These are phyloP conservation scores for Calonectria pauciramosa DNA, from an alignment of 2,329 filamentous ascomycete species.

Conservation along the genomic window DNA sequence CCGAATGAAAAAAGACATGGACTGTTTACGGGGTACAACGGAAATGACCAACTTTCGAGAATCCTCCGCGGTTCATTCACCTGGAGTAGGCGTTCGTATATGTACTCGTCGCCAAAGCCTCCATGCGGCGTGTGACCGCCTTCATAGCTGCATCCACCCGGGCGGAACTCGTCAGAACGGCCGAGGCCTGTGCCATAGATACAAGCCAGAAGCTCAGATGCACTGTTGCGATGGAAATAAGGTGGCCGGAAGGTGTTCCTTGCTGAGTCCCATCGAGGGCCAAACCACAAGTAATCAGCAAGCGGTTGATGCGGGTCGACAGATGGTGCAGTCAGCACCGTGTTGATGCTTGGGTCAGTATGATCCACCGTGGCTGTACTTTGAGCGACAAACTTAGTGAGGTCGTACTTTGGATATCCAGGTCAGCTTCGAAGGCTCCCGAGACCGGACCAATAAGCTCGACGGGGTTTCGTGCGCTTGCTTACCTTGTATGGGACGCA, in stretches of 20 bases:
- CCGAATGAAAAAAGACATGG: no score
- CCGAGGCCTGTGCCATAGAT: constrained; percentile 53
- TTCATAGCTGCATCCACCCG: constrained; percentile 15
- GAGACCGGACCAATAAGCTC: no score
- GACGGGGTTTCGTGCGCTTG: no score
- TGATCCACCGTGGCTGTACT: constrained; percentile 57
- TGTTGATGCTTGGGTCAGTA: constrained; percentile 75
- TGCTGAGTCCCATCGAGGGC: constrained; percentile 73
- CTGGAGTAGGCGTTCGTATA: background rate
- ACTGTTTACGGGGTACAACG: no score
- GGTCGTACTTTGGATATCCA: background rate
- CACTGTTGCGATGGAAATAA: constrained; percentile 74
- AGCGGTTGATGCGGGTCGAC: constrained; percentile 66
- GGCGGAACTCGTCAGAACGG: constrained; percentile 20
- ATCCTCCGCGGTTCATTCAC: background rate
- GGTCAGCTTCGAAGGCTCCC: no score
- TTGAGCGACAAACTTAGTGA: background rate
- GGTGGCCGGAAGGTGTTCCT: constrained; percentile 73
- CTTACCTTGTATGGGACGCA: constrained; percentile 68
- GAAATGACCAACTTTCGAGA: background rate
- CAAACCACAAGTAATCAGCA: constrained; percentile 77
- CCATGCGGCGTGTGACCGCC: background rate
- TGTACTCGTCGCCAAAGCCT: background rate
- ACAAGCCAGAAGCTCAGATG: constrained; percentile 69
- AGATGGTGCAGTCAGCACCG: constrained; percentile 72